Evolutionary conservation across 805 yeast genomes (phyloP).

Genomic region (Candida krabiensis): DNA sequence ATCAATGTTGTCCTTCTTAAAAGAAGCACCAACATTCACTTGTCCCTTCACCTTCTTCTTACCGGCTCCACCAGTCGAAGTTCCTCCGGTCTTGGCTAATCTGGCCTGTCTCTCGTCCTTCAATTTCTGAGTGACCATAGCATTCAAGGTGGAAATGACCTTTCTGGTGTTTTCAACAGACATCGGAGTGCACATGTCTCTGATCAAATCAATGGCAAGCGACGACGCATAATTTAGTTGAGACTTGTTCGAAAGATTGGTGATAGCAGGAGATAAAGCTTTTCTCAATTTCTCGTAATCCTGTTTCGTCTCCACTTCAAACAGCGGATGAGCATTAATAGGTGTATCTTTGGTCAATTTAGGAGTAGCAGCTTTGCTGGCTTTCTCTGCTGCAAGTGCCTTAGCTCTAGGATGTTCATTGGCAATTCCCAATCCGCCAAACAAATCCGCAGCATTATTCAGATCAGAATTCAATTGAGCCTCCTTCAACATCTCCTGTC

Average conservation of each 20-base stretch:
- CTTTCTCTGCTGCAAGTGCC: slow-evolving; percentile 40
- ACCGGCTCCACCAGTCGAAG: slow-evolving; percentile 90
- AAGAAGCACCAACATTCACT: slow-evolving; percentile 58
- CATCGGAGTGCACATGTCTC: slow-evolving; percentile 83
- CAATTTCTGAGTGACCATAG: slow-evolving; percentile 79
- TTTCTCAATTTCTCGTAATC: slow-evolving; percentile 80
- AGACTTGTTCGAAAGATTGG: slow-evolving; percentile 60
- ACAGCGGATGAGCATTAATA: slow-evolving; percentile 72
- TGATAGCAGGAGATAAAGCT: slow-evolving; percentile 61
- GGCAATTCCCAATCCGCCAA: slow-evolving; percentile 68
- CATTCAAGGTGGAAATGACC: slow-evolving; percentile 80
- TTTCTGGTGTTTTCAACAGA: slow-evolving; percentile 80
- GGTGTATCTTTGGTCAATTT: slow-evolving; percentile 61
- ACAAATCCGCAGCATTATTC: slow-evolving; percentile 89
- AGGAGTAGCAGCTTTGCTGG: slow-evolving; percentile 44
- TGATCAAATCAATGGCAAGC: slow-evolving; percentile 79
- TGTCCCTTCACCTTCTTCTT: slow-evolving; percentile 89
- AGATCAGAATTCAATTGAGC: slow-evolving; percentile 86
- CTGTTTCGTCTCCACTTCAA: slow-evolving; percentile 75
- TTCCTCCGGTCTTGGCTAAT: slow-evolving; percentile 77
- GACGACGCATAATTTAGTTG: slow-evolving; percentile 67
- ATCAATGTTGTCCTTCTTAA: slow-evolving; percentile 66
- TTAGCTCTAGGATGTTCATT: slow-evolving; percentile 55
- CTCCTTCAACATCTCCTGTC: slow-evolving; percentile 68
- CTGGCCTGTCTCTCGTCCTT: slow-evolving; percentile 88